Evolutionary conservation across 306 rosid genomes (phyloP).

Genomic region (Trifolium fragiferum): DNA sequence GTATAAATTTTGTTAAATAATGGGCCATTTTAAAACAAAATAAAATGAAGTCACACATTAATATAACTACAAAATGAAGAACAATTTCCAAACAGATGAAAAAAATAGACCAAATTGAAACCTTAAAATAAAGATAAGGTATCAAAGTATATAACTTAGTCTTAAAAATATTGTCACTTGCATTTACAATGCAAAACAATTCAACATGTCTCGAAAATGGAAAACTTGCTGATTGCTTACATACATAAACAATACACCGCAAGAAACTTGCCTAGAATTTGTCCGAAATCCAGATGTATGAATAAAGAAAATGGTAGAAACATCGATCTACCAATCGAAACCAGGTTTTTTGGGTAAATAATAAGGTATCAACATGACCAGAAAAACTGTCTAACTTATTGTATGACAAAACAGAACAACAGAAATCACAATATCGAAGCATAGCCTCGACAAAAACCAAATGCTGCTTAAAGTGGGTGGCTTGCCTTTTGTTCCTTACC

Average conservation of each 20-base stretch:
- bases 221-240: conserved; percentile 38
- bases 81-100: too few relatives aligned
- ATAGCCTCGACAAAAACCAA: conserved; percentile 11
- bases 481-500: conserved; percentile 27
- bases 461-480: conserved; percentile 40
- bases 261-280: conserved; percentile 41
- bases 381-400: conserved; percentile 43
- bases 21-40: too few relatives aligned
- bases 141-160: conserved; percentile 5
- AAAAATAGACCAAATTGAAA: background rate
- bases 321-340: conserved; percentile 18
- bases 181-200: conserved; percentile 50
- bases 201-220: conserved; percentile 10
- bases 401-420: conserved; percentile 32
- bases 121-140: background rate
- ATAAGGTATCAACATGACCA: conserved; percentile 20
- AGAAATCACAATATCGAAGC: conserved; percentile 36
- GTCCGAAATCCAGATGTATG: conserved; percentile 13
- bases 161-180: conserved; percentile 29
- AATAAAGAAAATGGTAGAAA: conserved; percentile 26
- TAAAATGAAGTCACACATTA: too few relatives aligned
- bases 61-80: too few relatives aligned
- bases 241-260: conserved; percentile 40
- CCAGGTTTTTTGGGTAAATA: conserved; percentile 33
- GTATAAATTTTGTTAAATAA: too few relatives aligned